Evolutionary conservation across 1,284 basidiomycete genomes (phyloP).

Genomic region (Caloboletus inedulis): DNA sequence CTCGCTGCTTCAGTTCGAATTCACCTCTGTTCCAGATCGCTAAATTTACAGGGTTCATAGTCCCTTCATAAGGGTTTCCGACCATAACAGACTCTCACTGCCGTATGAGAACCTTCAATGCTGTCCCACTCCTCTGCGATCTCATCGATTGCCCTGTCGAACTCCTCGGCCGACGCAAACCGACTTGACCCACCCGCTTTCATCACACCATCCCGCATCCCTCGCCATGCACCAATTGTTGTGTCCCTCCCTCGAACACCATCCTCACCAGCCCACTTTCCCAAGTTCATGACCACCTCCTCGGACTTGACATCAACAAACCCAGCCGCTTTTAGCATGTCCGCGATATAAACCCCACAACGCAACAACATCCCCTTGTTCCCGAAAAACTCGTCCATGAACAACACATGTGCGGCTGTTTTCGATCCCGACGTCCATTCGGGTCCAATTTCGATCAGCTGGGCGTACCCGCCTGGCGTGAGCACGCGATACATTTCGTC

Average conservation of each 20-base stretch:
- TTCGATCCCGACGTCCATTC: slow-evolving; percentile 18
- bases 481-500: slow-evolving; percentile 32
- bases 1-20: too few species aligned
- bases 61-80: slow-evolving; percentile 20
- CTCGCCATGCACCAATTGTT: slow-evolving; percentile 17
- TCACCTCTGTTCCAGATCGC: too few species aligned
- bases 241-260: slow-evolving; percentile 7
- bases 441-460: slow-evolving; percentile 29
- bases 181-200: slow-evolving; percentile 2
- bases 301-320: slow-evolving; percentile 20
- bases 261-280: slow-evolving; percentile 22
- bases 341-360: slow-evolving; percentile 16
- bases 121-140: slow-evolving; percentile 24
- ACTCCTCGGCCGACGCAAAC: slow-evolving; percentile 15
- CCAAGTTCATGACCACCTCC: slow-evolving; percentile 14
- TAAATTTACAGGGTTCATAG: too few species aligned
- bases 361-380: slow-evolving; percentile 11
- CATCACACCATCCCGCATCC: slow-evolving; percentile 17
- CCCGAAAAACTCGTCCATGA: slow-evolving; percentile 16
- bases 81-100: slow-evolving; percentile 13
- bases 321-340: slow-evolving; percentile 19
- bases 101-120: slow-evolving; percentile 12
- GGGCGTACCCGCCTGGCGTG: slow-evolving; percentile 29
- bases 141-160: slow-evolving; percentile 14
- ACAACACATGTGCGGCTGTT: slow-evolving; percentile 16